phyloP scores from a whole-genome alignment of 2,329 filamentous ascomycete genomes.

The Colletotrichum acutatum region DNA sequence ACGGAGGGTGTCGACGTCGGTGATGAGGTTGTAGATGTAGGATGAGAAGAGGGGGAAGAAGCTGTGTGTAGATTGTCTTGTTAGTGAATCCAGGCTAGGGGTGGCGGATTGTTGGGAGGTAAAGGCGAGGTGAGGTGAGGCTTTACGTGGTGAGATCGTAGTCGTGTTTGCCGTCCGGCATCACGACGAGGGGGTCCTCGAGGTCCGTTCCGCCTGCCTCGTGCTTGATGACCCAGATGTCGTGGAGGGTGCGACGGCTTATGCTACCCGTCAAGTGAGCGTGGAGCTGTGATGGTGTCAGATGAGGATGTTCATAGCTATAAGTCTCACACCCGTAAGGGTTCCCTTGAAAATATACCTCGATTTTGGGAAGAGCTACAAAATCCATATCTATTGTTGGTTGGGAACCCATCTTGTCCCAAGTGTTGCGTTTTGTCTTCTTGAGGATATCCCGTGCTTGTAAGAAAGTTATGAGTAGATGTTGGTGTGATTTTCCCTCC shows the following conservation, averaged over 20 bases:
- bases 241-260: constrained; percentile 76
- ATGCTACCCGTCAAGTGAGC: constrained; percentile 86
- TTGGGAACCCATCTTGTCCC: background rate
- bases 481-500: background rate
- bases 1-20: constrained; percentile 67
- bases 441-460: background rate
- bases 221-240: constrained; percentile 76
- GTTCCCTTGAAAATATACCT: constrained; percentile 51
- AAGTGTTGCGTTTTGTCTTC: background rate
- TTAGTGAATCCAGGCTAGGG: too few species aligned
- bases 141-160: constrained; percentile 75
- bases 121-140: constrained; percentile 20
- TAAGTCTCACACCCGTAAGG: background rate
- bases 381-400: constrained; percentile 52
- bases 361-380: constrained; percentile 64
- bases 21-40: constrained; percentile 82
- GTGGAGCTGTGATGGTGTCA: constrained; percentile 67
- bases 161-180: constrained; percentile 77
- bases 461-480: background rate
- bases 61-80: constrained; percentile 48
- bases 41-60: constrained; percentile 84
- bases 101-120: too few species aligned
- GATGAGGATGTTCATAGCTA: background rate
- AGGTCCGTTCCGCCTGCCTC: constrained; percentile 63
- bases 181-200: constrained; percentile 74